Base-by-base conservation (phyloP, 208 protist species). In the Leishmania aethiopica region DNA sequence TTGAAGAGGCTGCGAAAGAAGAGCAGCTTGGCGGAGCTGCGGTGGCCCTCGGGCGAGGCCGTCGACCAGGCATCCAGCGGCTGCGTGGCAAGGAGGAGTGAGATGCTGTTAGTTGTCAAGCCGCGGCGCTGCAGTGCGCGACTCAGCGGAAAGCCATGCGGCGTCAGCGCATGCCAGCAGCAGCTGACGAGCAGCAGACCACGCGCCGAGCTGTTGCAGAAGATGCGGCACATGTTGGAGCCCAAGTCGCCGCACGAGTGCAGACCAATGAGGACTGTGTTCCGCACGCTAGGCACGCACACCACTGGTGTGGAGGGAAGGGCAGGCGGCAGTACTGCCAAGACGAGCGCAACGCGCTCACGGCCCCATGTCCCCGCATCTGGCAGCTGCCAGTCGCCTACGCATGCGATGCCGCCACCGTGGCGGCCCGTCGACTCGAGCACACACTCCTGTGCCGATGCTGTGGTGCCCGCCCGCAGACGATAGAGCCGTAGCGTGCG, bases 221-320 rank as follows among this genome's bases (percentile, higher is more conserved):
- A 98, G 22, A 96, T 80, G 42, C 91, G 90, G 79, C 93, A 97
- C 35, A 96, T 86, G 42, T 90, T 94, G n/a, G 94, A 90, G 40
- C 95, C 95, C 49, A 98, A 87, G 79, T 98, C 93, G 40, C 95
- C 95, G 78, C 95, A 98, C 3, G 94, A 84, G 86, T 98, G 95
- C 37, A 98, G 89, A 25, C 95, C 95, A 37, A 96, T 92, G 64
- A 96, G 81, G 5, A 94, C 83, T 6, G 86, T 88, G 79, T 95
- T 95, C 19, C 86, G 80, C 40, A 97, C 84, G 47, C 90, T 91
- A 42, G 94, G 94, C 6, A 96, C 92, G 35, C 47, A 72, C n/a
- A 97, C 88, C 25, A 81, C 74, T 8, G 88, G 87, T 1, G 72
- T 86, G 11, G 78, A 72, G 25, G 82, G 78, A 19, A 80, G 40